A percentile compares a stretch with the other conserved stretches of the same genome.
These are phyloP conservation scores for Dorcoceras hygrometricum DNA, from an alignment of 257 asterid genomes.

Conservation along the genomic window DNA sequence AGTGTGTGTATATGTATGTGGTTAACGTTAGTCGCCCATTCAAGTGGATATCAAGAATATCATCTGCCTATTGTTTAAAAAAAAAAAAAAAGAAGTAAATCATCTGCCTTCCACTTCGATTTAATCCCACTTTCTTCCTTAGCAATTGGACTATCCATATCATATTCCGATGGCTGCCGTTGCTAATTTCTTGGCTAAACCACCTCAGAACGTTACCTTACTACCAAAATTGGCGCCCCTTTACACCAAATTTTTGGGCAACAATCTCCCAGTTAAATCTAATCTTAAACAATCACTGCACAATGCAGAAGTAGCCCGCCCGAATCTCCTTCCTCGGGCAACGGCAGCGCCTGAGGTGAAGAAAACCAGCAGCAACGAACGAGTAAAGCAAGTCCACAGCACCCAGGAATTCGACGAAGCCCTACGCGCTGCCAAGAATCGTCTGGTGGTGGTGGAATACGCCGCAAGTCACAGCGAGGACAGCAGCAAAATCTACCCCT, in stretches of 20 bases:
- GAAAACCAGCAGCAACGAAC: constrained; percentile 39
- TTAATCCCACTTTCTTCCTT: neutral
- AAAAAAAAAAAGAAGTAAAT: no score
- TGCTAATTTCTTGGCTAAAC: neutral
- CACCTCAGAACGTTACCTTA: neutral
- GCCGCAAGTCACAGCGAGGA: constrained; percentile 52
- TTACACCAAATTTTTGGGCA: neutral
- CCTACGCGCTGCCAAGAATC: constrained; percentile 56
- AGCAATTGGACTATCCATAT: no score
- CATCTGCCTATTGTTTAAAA: no score
- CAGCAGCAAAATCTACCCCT: constrained; percentile 73
- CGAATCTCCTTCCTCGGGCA: constrained; percentile 34
- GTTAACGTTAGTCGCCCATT: neutral
- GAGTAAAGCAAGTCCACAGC: constrained; percentile 63
- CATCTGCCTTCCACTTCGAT: no score
- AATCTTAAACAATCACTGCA: constrained; percentile 19
- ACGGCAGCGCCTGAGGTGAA: constrained; percentile 51
- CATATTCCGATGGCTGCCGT: neutral
- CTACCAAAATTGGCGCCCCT: neutral
- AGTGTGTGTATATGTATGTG: neutral
- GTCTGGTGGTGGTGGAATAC: constrained; percentile 81
- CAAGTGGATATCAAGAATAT: neutral
- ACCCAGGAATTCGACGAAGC: constrained; percentile 71
- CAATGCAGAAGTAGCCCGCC: constrained; percentile 16
- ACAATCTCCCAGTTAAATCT: neutral